phyloP scores from a whole-genome alignment of 2,329 filamentous ascomycete genomes.

The Calonectria hongkongensis region DNA sequence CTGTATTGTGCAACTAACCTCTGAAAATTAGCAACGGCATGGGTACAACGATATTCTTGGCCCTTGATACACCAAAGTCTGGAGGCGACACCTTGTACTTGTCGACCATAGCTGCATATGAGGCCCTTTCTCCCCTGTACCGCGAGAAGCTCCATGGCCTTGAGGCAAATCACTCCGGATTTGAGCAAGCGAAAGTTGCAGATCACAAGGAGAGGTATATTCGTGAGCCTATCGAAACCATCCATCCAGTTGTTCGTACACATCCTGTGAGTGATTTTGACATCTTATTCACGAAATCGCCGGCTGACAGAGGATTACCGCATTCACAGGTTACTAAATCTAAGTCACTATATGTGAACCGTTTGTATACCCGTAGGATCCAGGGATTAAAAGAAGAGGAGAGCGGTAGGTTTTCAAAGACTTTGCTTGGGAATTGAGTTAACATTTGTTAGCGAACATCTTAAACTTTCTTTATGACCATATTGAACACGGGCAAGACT shows the following conservation, averaged over 20 bases:
- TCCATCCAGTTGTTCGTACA: slow-evolving; percentile 67
- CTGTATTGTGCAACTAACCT: slow-evolving; percentile 37
- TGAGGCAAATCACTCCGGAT: slow-evolving; percentile 31
- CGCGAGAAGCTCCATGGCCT: slow-evolving; percentile 36
- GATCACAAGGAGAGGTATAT: slow-evolving; percentile 27
- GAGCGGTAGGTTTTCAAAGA: slow-evolving; percentile 66
- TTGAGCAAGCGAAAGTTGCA: slow-evolving; percentile 32
- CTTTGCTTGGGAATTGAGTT: background rate
- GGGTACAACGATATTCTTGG: slow-evolving; percentile 61
- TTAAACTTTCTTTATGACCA: slow-evolving; percentile 82
- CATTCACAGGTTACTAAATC: slow-evolving; percentile 9
- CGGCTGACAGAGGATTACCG: slow-evolving; percentile 59
- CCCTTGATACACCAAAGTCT: slow-evolving; percentile 5
- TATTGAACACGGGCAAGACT: slow-evolving; percentile 77
- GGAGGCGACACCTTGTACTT: slow-evolving; percentile 39
- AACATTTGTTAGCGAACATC: slow-evolving; percentile 29
- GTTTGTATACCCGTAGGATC: slow-evolving; percentile 76
- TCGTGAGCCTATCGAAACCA: slow-evolving; percentile 60
- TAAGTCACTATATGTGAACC: slow-evolving; percentile 79
- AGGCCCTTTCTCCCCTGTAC: slow-evolving; percentile 23
- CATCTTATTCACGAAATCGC: too few species aligned
- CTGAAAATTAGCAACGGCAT: slow-evolving; percentile 23
- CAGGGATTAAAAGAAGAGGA: slow-evolving; percentile 82
- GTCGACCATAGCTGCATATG: slow-evolving; percentile 31
- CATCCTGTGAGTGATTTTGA: slow-evolving; percentile 58